Base-by-base conservation (phyloP, 1,284 basidiomycete genomes). In the Ceratobasidium sp. region DNA sequence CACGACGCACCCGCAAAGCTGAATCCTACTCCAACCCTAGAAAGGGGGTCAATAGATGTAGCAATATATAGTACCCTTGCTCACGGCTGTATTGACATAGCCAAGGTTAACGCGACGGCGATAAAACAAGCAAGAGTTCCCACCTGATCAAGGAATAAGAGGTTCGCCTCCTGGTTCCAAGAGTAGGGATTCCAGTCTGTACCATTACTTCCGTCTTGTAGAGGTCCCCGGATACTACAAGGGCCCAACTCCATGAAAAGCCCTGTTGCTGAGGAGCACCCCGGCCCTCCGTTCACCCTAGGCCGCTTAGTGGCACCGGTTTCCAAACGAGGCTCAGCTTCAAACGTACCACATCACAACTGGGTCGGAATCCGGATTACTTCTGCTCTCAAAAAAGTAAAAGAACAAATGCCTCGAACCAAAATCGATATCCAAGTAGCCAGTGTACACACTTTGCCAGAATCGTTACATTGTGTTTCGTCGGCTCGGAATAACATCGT, bases 371-470 rank as follows among this genome's bases (percentile, higher is more conserved):
- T 88, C 87, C 1, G 94, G 94, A 79, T 92, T 87, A 56, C 88
- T 87, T 78, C 94, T 86, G 70, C 92, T 93, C 84, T 94, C 93
- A 84, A 96, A 96, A 86, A 95, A 95, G 85, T 94, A 94, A 86
- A 96, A 96, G 87, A 95, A 96, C 83, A 91, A 87, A 80, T 91
- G 91, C 79, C 91, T 89, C 5, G 92, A 91, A 80, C 91, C 88
- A 63, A 90, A 89, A 77, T 94, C 92, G 73, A 93, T 91, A 83
- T 92, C 91, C 23, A 92, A 83, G 82, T 92, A 92, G 0, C 91
- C 91, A 0, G 91, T 91, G 80, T 90, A 92, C 18, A 87, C 88
- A 77, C 88, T 69, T 28, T 23, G 61, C 20, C 46, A 63, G 18
- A 68, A 58, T 61, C 58, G 68, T 71, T 28, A 44, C n/a, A 4